These are phyloP conservation scores for Suillus cothurnatus DNA, from an alignment of 768 basidiomycete genomes.

Conservation along the genomic window DNA sequence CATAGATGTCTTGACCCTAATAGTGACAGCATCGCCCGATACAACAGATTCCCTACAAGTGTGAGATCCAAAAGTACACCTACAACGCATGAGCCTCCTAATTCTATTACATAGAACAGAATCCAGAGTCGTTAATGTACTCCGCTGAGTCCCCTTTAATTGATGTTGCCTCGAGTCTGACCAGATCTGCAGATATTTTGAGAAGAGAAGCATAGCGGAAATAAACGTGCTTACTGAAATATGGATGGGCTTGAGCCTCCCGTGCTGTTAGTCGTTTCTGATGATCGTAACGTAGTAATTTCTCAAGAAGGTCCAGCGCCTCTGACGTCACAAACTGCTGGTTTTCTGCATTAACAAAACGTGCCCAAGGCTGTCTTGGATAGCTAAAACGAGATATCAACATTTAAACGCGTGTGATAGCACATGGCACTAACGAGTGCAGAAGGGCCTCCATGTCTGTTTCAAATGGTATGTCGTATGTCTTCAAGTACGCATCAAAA, in stretches of 20 bases:
- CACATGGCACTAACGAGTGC: constrained; percentile 38
- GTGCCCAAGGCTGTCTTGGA: constrained; percentile 64
- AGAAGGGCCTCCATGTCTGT: constrained; percentile 60
- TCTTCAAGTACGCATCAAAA: constrained; percentile 60
- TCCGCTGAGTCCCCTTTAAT: constrained; percentile 43
- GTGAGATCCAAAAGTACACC: constrained; percentile 12
- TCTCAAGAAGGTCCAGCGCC: constrained; percentile 67
- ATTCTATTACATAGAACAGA: constrained; percentile 40
- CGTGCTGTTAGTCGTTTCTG: constrained; percentile 66
- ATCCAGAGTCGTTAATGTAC: constrained; percentile 51
- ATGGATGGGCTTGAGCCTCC: constrained; percentile 68
- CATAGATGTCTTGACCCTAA: constrained; percentile 14
- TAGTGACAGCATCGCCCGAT: constrained; percentile 17
- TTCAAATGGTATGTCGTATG: constrained; percentile 68
- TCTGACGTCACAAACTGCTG: constrained; percentile 61
- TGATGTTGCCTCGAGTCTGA: constrained; percentile 48
- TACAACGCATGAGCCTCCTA: constrained; percentile 6
- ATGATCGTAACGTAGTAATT: constrained; percentile 69
- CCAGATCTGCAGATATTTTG: constrained; percentile 40
- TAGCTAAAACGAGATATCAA: constrained; percentile 40
- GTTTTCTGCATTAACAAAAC: constrained; percentile 61
- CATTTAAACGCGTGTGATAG: not conserved
- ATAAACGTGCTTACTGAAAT: constrained; percentile 52
- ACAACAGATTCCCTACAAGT: constrained; percentile 12
- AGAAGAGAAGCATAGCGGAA: constrained; percentile 24